Evolutionary conservation across 768 basidiomycete species (phyloP).

Genomic region (Mycena pura): DNA sequence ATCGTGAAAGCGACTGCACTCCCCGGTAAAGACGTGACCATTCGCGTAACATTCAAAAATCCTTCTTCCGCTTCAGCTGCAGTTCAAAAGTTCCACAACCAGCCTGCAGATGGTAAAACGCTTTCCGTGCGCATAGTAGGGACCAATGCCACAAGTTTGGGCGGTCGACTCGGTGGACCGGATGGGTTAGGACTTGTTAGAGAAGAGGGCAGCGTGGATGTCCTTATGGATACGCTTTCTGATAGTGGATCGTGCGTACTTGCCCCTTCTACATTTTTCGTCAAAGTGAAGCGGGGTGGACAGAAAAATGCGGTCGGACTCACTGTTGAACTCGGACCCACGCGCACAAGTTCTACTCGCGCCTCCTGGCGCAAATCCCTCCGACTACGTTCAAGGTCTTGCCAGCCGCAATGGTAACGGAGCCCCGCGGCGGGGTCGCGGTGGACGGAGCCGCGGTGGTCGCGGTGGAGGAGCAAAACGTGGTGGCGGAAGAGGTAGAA

Average conservation of each 20-base stretch:
- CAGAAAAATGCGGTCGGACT: conserved; percentile 89
- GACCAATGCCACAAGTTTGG: conserved; percentile 55
- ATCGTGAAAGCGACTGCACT: conserved; percentile 57
- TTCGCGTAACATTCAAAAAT: conserved; percentile 77
- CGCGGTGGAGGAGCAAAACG: conserved; percentile 47
- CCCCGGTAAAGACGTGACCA: conserved; percentile 51
- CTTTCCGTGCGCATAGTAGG: conserved; percentile 72
- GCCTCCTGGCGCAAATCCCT: conserved; percentile 68
- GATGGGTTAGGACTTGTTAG: conserved; percentile 61
- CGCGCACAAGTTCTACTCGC: conserved; percentile 72
- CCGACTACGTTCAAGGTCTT: conserved; percentile 51
- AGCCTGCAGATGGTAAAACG: conserved; percentile 82
- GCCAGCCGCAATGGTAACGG: conserved; percentile 42
- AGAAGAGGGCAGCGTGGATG: conserved; percentile 61
- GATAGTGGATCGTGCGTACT: conserved; percentile 63
- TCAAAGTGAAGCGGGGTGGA: background rate
- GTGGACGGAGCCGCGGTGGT: conserved; percentile 39
- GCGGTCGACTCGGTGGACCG: conserved; percentile 60
- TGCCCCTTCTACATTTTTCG: background rate
- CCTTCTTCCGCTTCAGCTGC: conserved; percentile 67
- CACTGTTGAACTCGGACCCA: conserved; percentile 64
- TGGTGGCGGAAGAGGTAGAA: conserved; percentile 46
- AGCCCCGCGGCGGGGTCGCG: conserved; percentile 38
- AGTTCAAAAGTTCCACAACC: conserved; percentile 77
- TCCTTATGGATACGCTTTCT: conserved; percentile 61